Conservation (phyloP, 257 asterid species). For the Voacanga thouarsii region DNA sequence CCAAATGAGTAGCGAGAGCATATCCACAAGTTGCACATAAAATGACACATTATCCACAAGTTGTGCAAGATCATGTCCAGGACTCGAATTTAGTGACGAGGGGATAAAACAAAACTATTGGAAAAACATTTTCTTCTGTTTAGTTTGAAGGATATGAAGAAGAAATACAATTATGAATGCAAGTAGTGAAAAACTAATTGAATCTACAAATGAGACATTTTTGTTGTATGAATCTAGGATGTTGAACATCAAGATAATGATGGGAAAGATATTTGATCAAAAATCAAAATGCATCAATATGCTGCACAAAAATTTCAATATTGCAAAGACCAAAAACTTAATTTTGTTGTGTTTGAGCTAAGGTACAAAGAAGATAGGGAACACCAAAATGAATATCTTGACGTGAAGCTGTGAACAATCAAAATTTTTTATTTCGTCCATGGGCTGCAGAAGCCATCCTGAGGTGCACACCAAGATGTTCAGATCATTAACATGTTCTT, state of each 20-base stretch:
- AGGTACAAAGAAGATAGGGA: conserved; percentile 3
- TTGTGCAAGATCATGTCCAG: neutral
- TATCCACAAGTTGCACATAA: too few species aligned
- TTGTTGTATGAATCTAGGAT: neutral
- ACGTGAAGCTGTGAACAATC: conserved; percentile 97
- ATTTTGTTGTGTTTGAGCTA: neutral
- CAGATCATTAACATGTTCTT: conserved; percentile 71
- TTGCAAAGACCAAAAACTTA: neutral
- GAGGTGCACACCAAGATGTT: conserved; percentile 95
- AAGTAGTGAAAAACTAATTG: neutral
- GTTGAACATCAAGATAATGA: neutral
- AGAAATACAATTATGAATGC: neutral
- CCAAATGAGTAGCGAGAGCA: too few species aligned
- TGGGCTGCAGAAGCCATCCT: conserved; percentile 98
- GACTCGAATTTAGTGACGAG: neutral
- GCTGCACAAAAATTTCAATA: neutral
- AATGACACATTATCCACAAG: neutral
- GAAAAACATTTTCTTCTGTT: neutral
- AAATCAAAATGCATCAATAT: neutral
- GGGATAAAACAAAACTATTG: neutral
- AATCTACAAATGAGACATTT: neutral
- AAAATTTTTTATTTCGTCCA: conserved; percentile 95
- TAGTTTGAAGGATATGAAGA: neutral
- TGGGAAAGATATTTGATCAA: neutral
- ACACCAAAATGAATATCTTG: conserved; percentile 19